Conservation (phyloP, 225 moss, liverwort and hornwort genomes). For the Pseudoscleropodium purum region DNA sequence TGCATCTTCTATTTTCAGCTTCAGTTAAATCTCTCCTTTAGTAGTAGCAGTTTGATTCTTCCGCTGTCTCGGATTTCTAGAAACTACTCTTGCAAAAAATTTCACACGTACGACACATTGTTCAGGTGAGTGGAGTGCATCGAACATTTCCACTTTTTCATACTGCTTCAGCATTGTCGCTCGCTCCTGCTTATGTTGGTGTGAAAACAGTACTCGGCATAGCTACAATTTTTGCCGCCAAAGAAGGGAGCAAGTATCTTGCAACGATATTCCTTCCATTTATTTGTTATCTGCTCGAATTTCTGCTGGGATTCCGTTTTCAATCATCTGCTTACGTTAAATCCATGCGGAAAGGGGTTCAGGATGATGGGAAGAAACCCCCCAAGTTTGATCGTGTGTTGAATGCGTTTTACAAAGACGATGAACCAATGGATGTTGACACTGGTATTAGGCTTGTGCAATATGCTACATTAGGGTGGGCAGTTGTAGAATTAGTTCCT, state of each 20-base stretch:
- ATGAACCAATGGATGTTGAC: constrained; percentile 67
- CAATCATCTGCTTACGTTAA: constrained; percentile 58
- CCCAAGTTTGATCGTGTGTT: constrained; percentile 7
- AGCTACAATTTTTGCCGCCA: constrained; percentile 35
- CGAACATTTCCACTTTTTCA: constrained; percentile 31
- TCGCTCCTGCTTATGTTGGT: constrained; percentile 1
- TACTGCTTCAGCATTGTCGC: constrained; percentile 14
- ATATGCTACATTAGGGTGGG: constrained; percentile 74
- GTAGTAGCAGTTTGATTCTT: background rate
- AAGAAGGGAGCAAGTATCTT: constrained; percentile 44
- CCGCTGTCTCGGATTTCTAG: background rate
- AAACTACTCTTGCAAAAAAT: background rate
- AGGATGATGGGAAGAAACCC: background rate
- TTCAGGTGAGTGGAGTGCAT: constrained; percentile 55
- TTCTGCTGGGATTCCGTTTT: constrained; percentile 45
- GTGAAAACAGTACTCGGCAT: constrained; percentile 48
- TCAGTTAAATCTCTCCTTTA: background rate
- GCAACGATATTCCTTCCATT: constrained; percentile 50
- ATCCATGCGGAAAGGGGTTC: constrained; percentile 11
- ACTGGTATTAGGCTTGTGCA: constrained; percentile 73
- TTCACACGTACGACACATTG: background rate
- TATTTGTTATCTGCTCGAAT: constrained; percentile 44
- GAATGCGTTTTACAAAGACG: constrained; percentile 33
- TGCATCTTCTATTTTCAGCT: background rate
- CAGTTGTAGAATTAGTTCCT: constrained; percentile 71